Percentiles rank a stretch among this genome's conserved stretches.
phyloP scores from a whole-genome alignment of 129 eudicot species.

The Pittosporum tobira region DNA sequence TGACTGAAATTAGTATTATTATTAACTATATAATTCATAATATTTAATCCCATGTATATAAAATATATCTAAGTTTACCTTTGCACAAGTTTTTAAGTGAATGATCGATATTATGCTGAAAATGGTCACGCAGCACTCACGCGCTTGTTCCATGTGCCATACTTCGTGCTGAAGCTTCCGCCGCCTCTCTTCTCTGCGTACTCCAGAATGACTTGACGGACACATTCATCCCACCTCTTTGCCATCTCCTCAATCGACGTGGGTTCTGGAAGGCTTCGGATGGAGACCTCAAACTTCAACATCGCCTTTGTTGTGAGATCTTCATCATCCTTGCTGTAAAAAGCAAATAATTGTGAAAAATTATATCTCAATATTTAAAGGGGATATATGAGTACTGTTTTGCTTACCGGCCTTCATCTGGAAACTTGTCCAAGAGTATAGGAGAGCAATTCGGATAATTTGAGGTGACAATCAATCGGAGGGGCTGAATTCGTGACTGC shows the following conservation, averaged over 20 bases:
- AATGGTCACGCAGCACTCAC: constrained; percentile 54
- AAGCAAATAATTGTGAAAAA: background rate
- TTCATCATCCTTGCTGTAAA: constrained; percentile 58
- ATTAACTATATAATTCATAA: too few relatives aligned
- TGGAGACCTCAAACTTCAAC: constrained; percentile 65
- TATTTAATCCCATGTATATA: too few relatives aligned
- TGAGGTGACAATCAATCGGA: constrained; percentile 71
- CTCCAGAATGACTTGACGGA: constrained; percentile 72
- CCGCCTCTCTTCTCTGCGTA: constrained; percentile 89
- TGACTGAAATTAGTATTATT: too few relatives aligned
- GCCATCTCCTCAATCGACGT: constrained; percentile 86
- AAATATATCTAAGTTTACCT: too few relatives aligned
- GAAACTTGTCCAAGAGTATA: constrained; percentile 88
- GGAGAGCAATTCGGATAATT: constrained; percentile 89
- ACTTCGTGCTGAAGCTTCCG: constrained; percentile 92
- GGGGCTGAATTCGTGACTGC: constrained; percentile 93
- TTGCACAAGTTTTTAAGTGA: too few relatives aligned
- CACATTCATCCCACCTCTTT: constrained; percentile 84
- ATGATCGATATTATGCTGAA: too few relatives aligned
- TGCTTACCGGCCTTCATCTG: constrained; percentile 72
- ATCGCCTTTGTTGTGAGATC: constrained; percentile 74
- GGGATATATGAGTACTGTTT: background rate
- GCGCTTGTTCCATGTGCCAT: constrained; percentile 89
- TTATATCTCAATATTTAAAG: too few relatives aligned
- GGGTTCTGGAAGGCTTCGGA: constrained; percentile 75